Percentiles rank a stretch among this genome's conserved stretches.
These are phyloP conservation scores for Mucor indicus DNA, from an alignment of 371 early-diverging fungal species.

Conservation along the genomic window DNA sequence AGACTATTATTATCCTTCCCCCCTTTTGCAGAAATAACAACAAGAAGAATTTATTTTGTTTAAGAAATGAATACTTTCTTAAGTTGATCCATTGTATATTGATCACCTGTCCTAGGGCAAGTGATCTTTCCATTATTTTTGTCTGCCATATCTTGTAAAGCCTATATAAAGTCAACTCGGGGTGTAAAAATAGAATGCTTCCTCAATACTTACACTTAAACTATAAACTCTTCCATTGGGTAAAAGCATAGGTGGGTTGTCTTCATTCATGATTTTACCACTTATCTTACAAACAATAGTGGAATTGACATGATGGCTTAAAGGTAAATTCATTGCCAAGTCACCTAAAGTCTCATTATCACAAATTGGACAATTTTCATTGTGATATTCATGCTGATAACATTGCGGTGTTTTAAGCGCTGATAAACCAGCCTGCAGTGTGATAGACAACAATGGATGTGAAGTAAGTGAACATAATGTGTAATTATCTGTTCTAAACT, in stretches of 20 bases:
- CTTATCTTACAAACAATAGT: slow-evolving; percentile 89
- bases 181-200: too few species aligned
- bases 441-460: slow-evolving; percentile 79
- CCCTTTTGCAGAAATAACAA: too few species aligned
- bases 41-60: not conserved
- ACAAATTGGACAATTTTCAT: slow-evolving; percentile 95
- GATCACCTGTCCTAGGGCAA: slow-evolving; percentile 78
- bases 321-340: slow-evolving; percentile 80
- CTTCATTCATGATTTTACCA: slow-evolving; percentile 88
- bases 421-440: slow-evolving; percentile 90
- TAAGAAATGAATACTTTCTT: slow-evolving; percentile 87
- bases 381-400: slow-evolving; percentile 68
- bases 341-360: slow-evolving; percentile 76
- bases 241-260: slow-evolving; percentile 92
- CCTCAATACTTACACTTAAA: slow-evolving; percentile 45
- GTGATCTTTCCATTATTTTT: slow-evolving; percentile 71
- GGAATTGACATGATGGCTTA: slow-evolving; percentile 91
- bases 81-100: slow-evolving; percentile 60
- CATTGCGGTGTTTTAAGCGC: slow-evolving; percentile 88
- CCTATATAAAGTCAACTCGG: slow-evolving; percentile 33
- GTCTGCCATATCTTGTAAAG: slow-evolving; percentile 79
- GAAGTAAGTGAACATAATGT: slow-evolving; percentile 80
- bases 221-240: slow-evolving; percentile 96
- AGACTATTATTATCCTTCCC: too few species aligned
- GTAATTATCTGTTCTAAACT: slow-evolving; percentile 83